A percentile compares a stretch with the other conserved stretches of the same genome.
Conservation (phyloP, 148 eudicot species). For the Rhododendron vialii region DNA sequence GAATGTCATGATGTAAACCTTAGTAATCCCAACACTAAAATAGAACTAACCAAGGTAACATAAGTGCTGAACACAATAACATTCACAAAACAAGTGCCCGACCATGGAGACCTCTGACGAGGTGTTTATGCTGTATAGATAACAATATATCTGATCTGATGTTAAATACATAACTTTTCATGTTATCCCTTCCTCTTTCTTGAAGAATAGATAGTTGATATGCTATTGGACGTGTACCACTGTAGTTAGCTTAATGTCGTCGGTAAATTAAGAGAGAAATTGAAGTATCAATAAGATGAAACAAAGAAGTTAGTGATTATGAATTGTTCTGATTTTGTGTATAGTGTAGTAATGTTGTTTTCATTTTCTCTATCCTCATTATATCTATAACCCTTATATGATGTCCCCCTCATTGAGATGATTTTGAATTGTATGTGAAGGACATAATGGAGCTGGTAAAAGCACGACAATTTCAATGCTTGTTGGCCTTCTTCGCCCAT, state of each 20-base stretch:
- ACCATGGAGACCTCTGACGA: neutral
- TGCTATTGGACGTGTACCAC: neutral
- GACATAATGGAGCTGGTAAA: constrained; percentile 99
- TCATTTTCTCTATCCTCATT: neutral
- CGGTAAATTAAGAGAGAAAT: neutral
- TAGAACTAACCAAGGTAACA: neutral
- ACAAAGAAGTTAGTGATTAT: neutral
- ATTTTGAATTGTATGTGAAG: constrained; percentile 31
- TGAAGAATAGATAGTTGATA: neutral
- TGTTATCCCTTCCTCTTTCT: neutral
- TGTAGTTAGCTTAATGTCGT: neutral
- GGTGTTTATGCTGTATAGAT: neutral
- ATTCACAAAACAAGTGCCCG: neutral
- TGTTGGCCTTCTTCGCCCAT: constrained; percentile 90
- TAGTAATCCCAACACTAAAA: neutral
- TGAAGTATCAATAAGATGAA: neutral
- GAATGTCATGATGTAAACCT: neutral
- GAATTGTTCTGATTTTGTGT: neutral
- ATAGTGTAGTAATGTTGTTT: neutral
- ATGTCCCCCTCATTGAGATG: neutral
- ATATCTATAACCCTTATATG: neutral
- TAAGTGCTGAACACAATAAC: neutral
- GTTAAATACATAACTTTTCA: neutral
- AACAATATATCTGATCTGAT: neutral
- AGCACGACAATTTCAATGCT: constrained; percentile 99